A percentile compares a stretch with the other conserved stretches of the same genome.
Evolutionary conservation across 2,329 filamentous ascomycete species (phyloP).

Genomic region (Sclerotinia glacialis): DNA sequence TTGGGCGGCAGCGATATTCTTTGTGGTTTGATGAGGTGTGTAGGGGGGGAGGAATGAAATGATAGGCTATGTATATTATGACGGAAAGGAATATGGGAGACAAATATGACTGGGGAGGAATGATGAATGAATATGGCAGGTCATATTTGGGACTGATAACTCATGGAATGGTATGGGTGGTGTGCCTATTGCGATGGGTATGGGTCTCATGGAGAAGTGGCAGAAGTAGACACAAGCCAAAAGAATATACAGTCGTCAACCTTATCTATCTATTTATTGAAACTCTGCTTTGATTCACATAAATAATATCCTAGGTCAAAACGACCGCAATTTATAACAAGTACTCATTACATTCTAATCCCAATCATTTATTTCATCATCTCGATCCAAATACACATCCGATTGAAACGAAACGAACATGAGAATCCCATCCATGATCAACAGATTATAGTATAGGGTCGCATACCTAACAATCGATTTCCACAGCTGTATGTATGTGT

Average conservation of each 20-base stretch:
- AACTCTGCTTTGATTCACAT: neutral
- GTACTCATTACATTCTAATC: no score
- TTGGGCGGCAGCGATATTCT: constrained; percentile 33
- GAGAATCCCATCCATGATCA: no score
- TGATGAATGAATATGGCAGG: neutral
- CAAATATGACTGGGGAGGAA: neutral
- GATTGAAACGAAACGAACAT: no score
- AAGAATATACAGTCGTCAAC: constrained; percentile 7
- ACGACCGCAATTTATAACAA: no score
- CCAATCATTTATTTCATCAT: no score
- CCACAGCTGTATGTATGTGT: no score
- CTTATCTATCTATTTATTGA: neutral
- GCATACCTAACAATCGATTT: no score
- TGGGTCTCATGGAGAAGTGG: neutral
- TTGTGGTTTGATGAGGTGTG: neutral
- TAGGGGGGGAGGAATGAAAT: neutral
- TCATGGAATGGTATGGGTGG: neutral
- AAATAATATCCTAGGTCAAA: no score
- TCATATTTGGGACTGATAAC: neutral
- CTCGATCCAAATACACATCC: no score
- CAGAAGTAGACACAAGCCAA: neutral
- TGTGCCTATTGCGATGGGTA: neutral
- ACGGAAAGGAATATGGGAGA: neutral
- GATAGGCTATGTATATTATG: neutral
- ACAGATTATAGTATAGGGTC: no score